Evolutionary conservation across 2,329 filamentous ascomycete genomes (phyloP).

Genomic region (Geosmithia flava): DNA sequence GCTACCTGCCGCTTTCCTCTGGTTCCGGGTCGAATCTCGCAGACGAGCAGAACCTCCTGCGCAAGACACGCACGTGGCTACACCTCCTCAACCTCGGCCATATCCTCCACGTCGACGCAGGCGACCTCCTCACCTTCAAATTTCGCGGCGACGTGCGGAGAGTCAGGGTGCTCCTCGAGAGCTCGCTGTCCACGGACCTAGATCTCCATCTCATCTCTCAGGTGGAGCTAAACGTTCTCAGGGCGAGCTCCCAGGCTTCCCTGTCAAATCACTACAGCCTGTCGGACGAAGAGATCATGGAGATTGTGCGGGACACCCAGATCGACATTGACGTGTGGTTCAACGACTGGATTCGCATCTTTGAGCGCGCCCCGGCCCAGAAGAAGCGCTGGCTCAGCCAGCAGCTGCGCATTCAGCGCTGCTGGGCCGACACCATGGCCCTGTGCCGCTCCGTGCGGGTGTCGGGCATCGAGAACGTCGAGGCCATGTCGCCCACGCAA

Average conservation of each 20-base stretch:
- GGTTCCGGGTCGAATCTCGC: not conserved
- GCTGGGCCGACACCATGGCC: slow-evolving; percentile 40
- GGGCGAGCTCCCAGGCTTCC: slow-evolving; percentile 21
- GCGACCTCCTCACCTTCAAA: slow-evolving; percentile 10
- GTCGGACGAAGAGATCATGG: slow-evolving; percentile 20
- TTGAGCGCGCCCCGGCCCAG: slow-evolving; percentile 10
- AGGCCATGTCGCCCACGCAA: slow-evolving; percentile 34
- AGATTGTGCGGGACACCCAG: slow-evolving; percentile 28
- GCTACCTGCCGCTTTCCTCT: not conserved
- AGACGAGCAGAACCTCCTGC: slow-evolving; percentile 17
- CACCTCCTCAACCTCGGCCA: slow-evolving; percentile 38
- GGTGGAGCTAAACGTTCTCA: slow-evolving; percentile 24
- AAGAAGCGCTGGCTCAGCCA: slow-evolving; percentile 20
- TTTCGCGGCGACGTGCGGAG: slow-evolving; percentile 30
- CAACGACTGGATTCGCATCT: slow-evolving; percentile 19
- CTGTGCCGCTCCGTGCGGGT: slow-evolving; percentile 35
- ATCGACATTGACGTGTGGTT: slow-evolving; percentile 37
- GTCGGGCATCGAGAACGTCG: slow-evolving; percentile 14
- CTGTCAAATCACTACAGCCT: slow-evolving; percentile 12
- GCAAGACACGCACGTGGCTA: slow-evolving; percentile 35
- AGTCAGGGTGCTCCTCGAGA: slow-evolving; percentile 29
- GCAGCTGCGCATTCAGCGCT: slow-evolving; percentile 37
- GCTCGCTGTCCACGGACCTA: slow-evolving; percentile 27
- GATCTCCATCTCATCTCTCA: slow-evolving; percentile 40
- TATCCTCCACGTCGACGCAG: slow-evolving; percentile 29